Base-by-base conservation (phyloP, 257 asterid genomes). In the Primulina huaijiensis region DNA sequence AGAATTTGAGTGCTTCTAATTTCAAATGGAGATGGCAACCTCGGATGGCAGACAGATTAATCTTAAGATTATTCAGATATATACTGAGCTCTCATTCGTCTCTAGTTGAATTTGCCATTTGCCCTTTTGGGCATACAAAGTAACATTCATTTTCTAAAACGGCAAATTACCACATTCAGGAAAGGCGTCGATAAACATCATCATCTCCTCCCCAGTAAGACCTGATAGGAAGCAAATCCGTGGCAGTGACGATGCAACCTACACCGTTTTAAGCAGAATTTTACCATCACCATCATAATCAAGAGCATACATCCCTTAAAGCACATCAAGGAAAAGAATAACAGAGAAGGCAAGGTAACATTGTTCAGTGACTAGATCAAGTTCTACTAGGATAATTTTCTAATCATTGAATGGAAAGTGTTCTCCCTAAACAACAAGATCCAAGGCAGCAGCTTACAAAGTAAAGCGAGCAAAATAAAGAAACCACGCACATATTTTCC, bases 161-260 rank as follows among this genome's bases (percentile, higher is more conserved):
- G 50, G 16, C 50, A 40, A 10, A 1, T 87, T 90, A 92, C 99
- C 97, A 73, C 82, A 86, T 79, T 85, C 94, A 19, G 91, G 86
- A 66, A 93, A 93, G 79, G 86, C 92, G 43, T 90, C 97, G 25
- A 93, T 88, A 83, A 93, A 85, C 97, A 90, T 87, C 97, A 90
- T 89, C 96, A 90, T 93, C 90, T 93, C 99, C 82, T 93, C 99
- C 43, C 99, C 99, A 2, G 85, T 86, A 21, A 93, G 95, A 71
- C 99, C 99, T 34, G 99, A 93, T 7, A 93, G 67, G 85, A 93
- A 82, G 84, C 99, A 93, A 56, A 93, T 90, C 64, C 92, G 87
- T 6, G 97, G 99, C 60, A 90, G 80, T 37, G 92, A 82, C 72
- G 80, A 74, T 30, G 97, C 96, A 55, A 93, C 78, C 99, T 93